phyloP scores from a whole-genome alignment of 306 rosid genomes.

The Vigna mungo region DNA sequence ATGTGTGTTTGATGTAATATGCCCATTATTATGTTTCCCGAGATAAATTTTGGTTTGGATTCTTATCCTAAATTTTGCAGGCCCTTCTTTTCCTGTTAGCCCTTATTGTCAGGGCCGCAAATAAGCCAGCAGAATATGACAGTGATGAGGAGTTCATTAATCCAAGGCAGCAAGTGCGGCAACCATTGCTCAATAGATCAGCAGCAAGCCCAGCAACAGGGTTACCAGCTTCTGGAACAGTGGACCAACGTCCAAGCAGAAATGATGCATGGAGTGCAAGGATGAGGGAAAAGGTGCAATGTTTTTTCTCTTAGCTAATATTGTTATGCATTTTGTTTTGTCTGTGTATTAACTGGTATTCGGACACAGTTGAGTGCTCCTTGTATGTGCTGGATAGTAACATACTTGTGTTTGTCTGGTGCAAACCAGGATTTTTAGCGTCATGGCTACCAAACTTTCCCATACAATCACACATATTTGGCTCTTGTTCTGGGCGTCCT shows the following conservation, averaged over 20 bases:
- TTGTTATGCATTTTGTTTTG: neutral
- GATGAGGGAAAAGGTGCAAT: constrained; percentile 95
- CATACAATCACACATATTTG: neutral
- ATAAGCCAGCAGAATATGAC: constrained; percentile 79
- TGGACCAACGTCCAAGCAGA: constrained; percentile 80
- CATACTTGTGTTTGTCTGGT: neutral
- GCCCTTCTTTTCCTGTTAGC: constrained; percentile 89
- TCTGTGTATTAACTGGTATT: constrained; percentile 4
- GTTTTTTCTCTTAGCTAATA: constrained; percentile 12
- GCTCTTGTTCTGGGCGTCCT: neutral
- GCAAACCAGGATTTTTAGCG: neutral
- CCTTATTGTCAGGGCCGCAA: constrained; percentile 83
- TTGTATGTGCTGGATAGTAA: neutral
- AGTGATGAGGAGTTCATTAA: constrained; percentile 89
- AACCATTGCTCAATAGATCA: constrained; percentile 85
- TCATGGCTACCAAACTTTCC: constrained; percentile 7
- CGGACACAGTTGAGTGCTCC: neutral
- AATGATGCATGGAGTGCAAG: constrained; percentile 98
- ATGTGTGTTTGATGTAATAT: neutral
- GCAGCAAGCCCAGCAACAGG: constrained; percentile 71
- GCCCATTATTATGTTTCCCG: neutral
- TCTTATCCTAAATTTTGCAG: constrained; percentile 52
- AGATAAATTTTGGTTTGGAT: too few species aligned
- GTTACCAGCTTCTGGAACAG: constrained; percentile 72
- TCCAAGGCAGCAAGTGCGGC: constrained; percentile 79